Conservation (phyloP, 176 grass and related monocot species). For the Zizania latifolia region DNA sequence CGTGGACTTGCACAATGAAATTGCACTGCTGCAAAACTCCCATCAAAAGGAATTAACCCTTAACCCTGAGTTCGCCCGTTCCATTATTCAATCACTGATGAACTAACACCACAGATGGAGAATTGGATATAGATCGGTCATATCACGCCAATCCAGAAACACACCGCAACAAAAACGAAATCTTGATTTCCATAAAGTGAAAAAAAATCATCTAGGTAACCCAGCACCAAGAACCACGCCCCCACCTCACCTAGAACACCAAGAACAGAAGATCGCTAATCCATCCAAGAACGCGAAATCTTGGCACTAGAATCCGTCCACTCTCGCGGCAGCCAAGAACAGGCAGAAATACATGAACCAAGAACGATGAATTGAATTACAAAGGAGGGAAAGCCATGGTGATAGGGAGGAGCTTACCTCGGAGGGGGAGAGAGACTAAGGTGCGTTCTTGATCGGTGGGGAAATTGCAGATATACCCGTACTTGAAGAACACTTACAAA, state of each 20-base stretch:
- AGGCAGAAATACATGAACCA: background rate
- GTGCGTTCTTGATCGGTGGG: background rate
- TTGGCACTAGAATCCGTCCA: background rate
- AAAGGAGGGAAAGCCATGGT: background rate
- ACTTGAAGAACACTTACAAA: too few species aligned
- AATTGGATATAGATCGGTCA: background rate
- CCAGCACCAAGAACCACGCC: background rate
- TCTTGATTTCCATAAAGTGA: background rate
- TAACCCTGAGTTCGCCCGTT: background rate
- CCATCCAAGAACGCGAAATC: background rate
- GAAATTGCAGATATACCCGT: too few species aligned
- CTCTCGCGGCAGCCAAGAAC: background rate
- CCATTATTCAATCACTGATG: background rate
- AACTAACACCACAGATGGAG: background rate
- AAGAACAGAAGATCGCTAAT: background rate
- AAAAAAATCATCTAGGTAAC: background rate
- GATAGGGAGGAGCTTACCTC: slow-evolving; percentile 8
- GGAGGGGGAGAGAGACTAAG: background rate
- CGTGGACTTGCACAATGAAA: too few species aligned
- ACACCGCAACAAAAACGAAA: background rate
- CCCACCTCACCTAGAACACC: too few species aligned
- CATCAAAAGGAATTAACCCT: background rate
- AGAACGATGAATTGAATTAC: background rate
- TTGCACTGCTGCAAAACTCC: background rate
- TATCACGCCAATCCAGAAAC: background rate